A percentile compares a stretch with the other conserved stretches of the same genome.
Evolutionary conservation across 192 early-diverging fungal genomes (phyloP).

Genomic region (Lobulomyces angularis): DNA sequence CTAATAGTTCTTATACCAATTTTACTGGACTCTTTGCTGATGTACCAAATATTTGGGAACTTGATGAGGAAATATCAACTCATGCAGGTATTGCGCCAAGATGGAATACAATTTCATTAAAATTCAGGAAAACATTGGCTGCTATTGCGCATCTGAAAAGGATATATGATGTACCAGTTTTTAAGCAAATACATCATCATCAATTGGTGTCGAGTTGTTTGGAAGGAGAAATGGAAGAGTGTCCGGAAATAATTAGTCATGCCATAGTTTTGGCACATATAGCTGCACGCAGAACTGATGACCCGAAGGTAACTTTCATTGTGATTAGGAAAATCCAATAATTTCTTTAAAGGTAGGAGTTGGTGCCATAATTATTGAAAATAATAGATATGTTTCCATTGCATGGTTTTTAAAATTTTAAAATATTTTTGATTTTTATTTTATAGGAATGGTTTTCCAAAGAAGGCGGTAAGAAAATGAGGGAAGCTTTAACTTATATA

Average conservation of each 20-base stretch:
- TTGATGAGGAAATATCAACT: conserved; percentile 4
- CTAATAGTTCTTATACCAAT: background rate
- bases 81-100: conserved; percentile 8
- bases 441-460: conserved; percentile 32
- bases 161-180: conserved; percentile 6
- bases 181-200: background rate
- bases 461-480: no score
- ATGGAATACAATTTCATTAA: conserved; percentile 9
- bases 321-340: no score
- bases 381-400: conserved; percentile 14
- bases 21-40: background rate
- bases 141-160: conserved; percentile 4
- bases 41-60: conserved; percentile 3
- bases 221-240: background rate
- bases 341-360: no score
- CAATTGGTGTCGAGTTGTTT: background rate
- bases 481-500: background rate
- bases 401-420: no score
- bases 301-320: no score
- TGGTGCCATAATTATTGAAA: conserved; percentile 18
- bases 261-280: conserved; percentile 29
- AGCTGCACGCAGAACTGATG: conserved; percentile 27
- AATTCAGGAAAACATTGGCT: conserved; percentile 7
- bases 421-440: no score
- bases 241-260: conserved; percentile 7